Base-by-base conservation (phyloP, 208 protist species). In the Acanthamoeba sp. region DNA sequence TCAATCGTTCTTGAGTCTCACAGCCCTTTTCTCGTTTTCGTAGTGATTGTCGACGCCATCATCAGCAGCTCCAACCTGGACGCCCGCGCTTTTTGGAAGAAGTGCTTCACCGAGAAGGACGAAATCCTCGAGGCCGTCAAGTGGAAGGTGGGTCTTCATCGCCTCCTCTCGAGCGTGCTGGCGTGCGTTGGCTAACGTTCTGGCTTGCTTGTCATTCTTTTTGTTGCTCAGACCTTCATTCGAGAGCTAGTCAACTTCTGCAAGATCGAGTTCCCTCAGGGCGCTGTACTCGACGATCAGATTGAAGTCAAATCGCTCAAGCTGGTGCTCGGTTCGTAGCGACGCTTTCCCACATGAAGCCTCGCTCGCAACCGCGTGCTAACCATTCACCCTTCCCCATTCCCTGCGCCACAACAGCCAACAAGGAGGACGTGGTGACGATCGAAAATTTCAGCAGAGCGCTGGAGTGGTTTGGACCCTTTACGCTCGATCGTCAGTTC, bases 381-480 rank as follows among this genome's bases (percentile, higher is more conserved):
- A 22, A 32, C 10, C 14, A 16, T 36, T 32, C 0, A 32, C 27
- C 14, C 34, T 40, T 62, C 18, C 24, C n/a, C 59, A 29, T 22
- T 55, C 48, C 16, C 48, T 55, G 10, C 24, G 22, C 0, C 16
- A 1, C 55, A 9, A 62, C 82, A 69, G 82, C 55, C 14, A 62
- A 90, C 14, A 90, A 90, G 29, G 52, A 90, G 82, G 34, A 29
- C 52, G 22, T 32, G 36, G 82, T 90, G 45, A 90, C 82, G 36
- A 16, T 90, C 16, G 82, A 90, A 32, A 29, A 40, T 27, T 90
- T 90, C 36, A 66, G 52, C 32, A 34, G 24, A 34, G 82, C 32
- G 55, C 45, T 90, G 24, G 82, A 90, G 55, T 90, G 82, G 82
- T 90, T 90, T 66, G 82, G 82, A 16, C 82, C 82, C 27, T 90